Base-by-base conservation (phyloP, 2,329 filamentous ascomycete genomes). In the Aureobasidium sp. region DNA sequence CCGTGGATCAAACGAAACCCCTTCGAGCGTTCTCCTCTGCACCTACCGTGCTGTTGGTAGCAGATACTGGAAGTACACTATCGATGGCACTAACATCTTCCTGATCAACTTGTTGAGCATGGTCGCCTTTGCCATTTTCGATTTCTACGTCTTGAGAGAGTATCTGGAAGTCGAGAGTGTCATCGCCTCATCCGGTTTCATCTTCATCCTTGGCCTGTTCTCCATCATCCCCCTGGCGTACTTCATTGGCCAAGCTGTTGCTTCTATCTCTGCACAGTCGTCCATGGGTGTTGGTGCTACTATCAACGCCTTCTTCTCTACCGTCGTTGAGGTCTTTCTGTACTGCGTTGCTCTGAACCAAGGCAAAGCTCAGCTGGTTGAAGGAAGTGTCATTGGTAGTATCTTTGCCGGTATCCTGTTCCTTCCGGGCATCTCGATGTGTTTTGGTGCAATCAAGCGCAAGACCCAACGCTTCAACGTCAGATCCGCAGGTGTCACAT, bases 381-480 rank as follows among this genome's bases (percentile, higher is more conserved):
- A 99, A 74, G 94, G 94, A 53, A 96, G 92, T 74, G 91, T 99
- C 67, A 90, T 99, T 63, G 94, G 94, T 63, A 99, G 94, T 73
- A 96, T 99, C 63, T 96, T 99, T 72, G 93, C 93, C 4, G 94
- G 94, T 76, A 89, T 99, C 46, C 80, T 99, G 15, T 95, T 99
- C 71, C 80, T 99, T 47, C 94, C 94, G 0, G 94, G 94, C 1
- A 73, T 99, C 35, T 97, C 93, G 61, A 99, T 99, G 94, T 99
- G 94, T 74, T 99, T 96, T 69, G 94, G 94, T 46, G 95, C 95
- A 19, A 87, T 99, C 70, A 96, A 96, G 77, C 86, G 95, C 68
- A 99, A 99, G 77, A 99, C 94, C 1, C 94, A 99, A 72, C 87
- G 94, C 43, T 99, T 99, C 81, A 99, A 99, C 71, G 92, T 94